Evolutionary conservation across 2,329 filamentous ascomycete genomes (phyloP).

Genomic region (Ophiostoma pallidulum): DNA sequence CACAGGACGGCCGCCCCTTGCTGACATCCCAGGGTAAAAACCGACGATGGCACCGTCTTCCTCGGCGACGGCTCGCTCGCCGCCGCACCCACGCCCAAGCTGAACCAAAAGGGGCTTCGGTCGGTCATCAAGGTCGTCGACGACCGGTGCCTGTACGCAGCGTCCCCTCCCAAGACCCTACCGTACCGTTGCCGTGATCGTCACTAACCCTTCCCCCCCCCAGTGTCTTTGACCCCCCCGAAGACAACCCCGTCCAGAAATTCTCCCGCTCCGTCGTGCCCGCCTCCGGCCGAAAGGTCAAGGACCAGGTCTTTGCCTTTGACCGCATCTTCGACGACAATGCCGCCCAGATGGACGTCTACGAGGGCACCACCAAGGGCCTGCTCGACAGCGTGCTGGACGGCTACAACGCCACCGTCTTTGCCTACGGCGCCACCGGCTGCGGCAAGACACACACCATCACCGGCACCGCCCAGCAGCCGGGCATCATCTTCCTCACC

Average conservation of each 20-base stretch:
- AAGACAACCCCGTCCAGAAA: conserved; percentile 83
- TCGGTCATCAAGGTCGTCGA: conserved; percentile 95
- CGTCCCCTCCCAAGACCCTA: no score
- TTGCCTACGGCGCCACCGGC: conserved; percentile 94
- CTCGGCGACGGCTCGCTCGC: conserved; percentile 95
- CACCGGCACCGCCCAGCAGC: conserved; percentile 80
- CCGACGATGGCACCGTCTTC: conserved; percentile 81
- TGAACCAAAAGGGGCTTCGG: conserved; percentile 76
- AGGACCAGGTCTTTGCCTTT: conserved; percentile 96
- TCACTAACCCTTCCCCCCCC: background rate
- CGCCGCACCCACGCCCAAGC: conserved; percentile 72
- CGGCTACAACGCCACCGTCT: conserved; percentile 97
- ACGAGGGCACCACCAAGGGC: conserved; percentile 80
- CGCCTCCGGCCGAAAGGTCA: conserved; percentile 75
- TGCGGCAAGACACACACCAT: conserved; percentile 99
- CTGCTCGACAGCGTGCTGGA: conserved; percentile 94
- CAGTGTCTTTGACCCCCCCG: conserved; percentile 94
- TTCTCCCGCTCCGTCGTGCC: conserved; percentile 76
- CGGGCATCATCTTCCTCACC: conserved; percentile 95
- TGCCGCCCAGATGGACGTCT: conserved; percentile 82
- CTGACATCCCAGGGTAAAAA: conserved; percentile 40
- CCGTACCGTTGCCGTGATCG: no score
- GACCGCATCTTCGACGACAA: conserved; percentile 96
- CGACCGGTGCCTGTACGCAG: conserved; percentile 84
- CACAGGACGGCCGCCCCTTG: background rate